Percentiles rank a stretch among this genome's conserved stretches.
Conservation (phyloP, 768 basidiomycete species). For the Calocera cornea region DNA sequence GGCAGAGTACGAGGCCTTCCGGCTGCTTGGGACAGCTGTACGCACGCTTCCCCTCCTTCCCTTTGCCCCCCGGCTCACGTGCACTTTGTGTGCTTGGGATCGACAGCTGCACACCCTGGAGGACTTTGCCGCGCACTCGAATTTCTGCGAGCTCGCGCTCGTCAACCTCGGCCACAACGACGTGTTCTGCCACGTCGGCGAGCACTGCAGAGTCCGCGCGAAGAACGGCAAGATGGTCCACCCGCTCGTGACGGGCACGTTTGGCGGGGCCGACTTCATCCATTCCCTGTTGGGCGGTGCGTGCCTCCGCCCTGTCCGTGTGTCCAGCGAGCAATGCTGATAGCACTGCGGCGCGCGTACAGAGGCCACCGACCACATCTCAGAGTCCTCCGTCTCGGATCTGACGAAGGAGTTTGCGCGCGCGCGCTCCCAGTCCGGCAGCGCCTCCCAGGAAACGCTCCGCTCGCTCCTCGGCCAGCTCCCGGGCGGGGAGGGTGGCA, state of each 20-base stretch:
- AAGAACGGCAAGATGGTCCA: not conserved
- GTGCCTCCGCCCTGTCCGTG: not conserved
- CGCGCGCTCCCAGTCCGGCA: conserved; percentile 42
- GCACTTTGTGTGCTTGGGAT: no score
- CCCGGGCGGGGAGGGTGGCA: conserved; percentile 46
- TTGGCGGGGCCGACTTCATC: conserved; percentile 66
- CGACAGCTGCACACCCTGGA: conserved; percentile 59
- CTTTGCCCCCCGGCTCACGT: not conserved
- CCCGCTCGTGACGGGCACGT: conserved; percentile 58
- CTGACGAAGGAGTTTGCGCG: conserved; percentile 63
- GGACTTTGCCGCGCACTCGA: conserved; percentile 79
- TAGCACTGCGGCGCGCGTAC: no score
- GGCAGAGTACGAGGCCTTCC: conserved; percentile 36
- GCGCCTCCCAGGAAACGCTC: conserved; percentile 36
- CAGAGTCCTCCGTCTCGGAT: conserved; percentile 71
- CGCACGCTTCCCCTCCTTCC: conserved; percentile 12
- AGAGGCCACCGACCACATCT: conserved; percentile 14
- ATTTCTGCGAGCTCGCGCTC: conserved; percentile 71
- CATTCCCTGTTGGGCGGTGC: conserved; percentile 32
- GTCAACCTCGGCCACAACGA: conserved; percentile 56
- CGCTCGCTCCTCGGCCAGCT: conserved; percentile 48
- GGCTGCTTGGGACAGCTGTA: conserved; percentile 52
- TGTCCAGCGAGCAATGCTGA: not conserved
- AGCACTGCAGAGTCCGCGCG: conserved; percentile 24
- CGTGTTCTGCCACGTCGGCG: conserved; percentile 81